Conservation (phyloP, 345 rosid species). For the Brassica carinata region DNA sequence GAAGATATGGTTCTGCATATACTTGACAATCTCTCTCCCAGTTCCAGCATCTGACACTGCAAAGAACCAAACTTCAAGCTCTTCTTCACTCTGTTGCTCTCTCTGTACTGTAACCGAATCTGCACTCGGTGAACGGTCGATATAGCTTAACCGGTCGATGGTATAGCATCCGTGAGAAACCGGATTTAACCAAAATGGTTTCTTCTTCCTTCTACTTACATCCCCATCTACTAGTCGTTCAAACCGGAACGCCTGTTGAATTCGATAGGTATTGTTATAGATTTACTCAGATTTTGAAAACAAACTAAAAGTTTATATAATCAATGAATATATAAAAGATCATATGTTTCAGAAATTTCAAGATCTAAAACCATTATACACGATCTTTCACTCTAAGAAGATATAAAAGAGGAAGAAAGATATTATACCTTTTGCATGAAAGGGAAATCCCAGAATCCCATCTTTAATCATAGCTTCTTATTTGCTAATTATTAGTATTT, state of each 20-base stretch:
- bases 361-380: neutral
- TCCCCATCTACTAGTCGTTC: conserved; percentile 43
- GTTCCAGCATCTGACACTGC: conserved; percentile 53
- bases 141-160: conserved; percentile 41
- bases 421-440: conserved; percentile 59
- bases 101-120: conserved; percentile 61
- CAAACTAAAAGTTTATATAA: neutral
- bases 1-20: conserved; percentile 65
- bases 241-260: conserved; percentile 53
- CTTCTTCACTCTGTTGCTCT: conserved; percentile 63
- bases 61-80: conserved; percentile 70
- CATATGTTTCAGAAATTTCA: conserved; percentile 2
- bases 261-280: neutral
- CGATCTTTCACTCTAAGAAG: neutral
- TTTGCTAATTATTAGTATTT: conserved; percentile 19
- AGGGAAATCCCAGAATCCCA: conserved; percentile 55
- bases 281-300: neutral
- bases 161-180: conserved; percentile 68
- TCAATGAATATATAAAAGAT: neutral
- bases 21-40: conserved; percentile 55
- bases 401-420: neutral
- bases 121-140: conserved; percentile 20
- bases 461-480: conserved; percentile 26
- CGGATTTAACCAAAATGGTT: conserved; percentile 64
- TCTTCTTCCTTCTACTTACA: conserved; percentile 45